Base-by-base conservation (phyloP, 2,329 filamentous ascomycete genomes). In the Monosporascus sp. region DNA sequence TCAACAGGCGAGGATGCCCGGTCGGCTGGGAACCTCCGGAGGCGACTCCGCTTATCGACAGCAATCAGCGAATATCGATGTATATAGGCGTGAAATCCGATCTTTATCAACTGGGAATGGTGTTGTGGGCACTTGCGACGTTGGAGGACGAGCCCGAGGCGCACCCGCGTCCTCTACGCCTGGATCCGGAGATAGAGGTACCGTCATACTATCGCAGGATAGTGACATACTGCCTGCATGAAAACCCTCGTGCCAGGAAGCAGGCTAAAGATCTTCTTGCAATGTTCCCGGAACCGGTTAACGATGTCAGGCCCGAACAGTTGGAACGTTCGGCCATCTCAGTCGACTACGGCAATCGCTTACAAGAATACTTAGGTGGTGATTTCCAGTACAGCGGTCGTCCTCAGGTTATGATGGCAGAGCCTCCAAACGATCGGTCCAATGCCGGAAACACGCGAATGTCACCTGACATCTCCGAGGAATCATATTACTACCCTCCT, bases 31-130 rank as follows among this genome's bases (percentile, higher is more conserved):
- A 99, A 62, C 92, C 94, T 3, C 94, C 94, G 5, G 94, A 99
- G 72, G 88, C 95, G 52, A 87, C 86, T 17, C 81, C 83, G 6
- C 83, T 97, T 52, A 90, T 97, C 56, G 86, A 93, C 59, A 92
- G 86, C 69, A 89, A 89, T 54, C 92, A 97, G 70, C 83, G 90
- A 31, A 92, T 99, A 50, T 88, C 89, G 46, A 96, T 97, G 87
- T 97, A 96, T 66, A 97, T 99, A 67, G 93, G 94, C 14, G 91
- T 97, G 67, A 99, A 99, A 72, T 96, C 93, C 0, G 94, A 99
- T 71, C 77, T 99, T 1, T 99, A 88, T 65, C 94, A 99, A 71
- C 80, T 97, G 5, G 94, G 94, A 5, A 99, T 99, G 94, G 91
- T 96, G 2, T 75, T 99, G 3, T 99, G 93, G 90, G 90, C 90